Evolutionary conservation across 164 flowering plant genomes (phyloP).

Genomic region (Vitis rupestris): DNA sequence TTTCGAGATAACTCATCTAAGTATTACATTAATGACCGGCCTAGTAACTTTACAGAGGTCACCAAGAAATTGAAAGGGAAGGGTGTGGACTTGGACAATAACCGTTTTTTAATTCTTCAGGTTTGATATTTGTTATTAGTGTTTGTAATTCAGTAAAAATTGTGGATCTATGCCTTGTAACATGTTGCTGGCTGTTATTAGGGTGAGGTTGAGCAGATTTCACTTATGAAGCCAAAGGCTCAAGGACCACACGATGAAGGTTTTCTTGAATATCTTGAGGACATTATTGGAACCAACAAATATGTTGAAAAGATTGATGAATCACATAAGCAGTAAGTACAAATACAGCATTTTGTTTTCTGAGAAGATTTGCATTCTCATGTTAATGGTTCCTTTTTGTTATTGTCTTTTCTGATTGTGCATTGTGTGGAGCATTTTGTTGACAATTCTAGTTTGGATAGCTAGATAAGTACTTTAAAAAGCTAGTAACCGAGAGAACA

Average conservation of each 20-base stretch:
- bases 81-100: constrained; percentile 96
- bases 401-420: not conserved
- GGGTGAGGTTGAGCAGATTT: constrained; percentile 99
- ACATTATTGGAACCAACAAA: constrained; percentile 93
- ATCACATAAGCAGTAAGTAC: constrained; percentile 72
- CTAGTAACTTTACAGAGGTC: constrained; percentile 90
- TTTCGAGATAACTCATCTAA: constrained; percentile 91
- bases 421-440: no score
- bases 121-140: constrained; percentile 26
- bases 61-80: constrained; percentile 84
- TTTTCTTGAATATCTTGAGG: constrained; percentile 95
- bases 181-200: constrained; percentile 21
- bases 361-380: not conserved
- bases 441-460: no score
- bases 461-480: no score
- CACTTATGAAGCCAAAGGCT: constrained; percentile 95
- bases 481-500: no score
- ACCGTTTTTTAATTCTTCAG: constrained; percentile 96
- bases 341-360: not conserved
- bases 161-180: not conserved
- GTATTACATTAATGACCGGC: constrained; percentile 76
- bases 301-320: constrained; percentile 94
- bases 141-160: constrained; percentile 1
- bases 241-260: constrained; percentile 98
- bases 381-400: not conserved